Evolutionary conservation across 106 monocot species (phyloP), one percentile per base, ranked within the genome.

Genomic region (Allium sativum): DNA sequence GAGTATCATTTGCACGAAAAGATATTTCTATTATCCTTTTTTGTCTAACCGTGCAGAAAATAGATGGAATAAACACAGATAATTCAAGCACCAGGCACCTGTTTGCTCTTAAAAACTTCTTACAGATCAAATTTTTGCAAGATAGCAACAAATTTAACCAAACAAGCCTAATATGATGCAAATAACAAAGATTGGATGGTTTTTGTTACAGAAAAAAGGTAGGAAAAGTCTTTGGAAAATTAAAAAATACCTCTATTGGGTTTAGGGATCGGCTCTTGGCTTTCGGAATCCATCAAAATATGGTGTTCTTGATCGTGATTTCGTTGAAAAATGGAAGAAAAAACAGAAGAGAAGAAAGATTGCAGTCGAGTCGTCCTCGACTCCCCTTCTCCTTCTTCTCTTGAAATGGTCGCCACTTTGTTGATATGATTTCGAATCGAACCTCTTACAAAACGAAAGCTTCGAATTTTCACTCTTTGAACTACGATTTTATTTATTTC

Each of bases 301-400:
- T 12, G 43, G n/a, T 43, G 43, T 60, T 40, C 68, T 20, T 59
- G 48, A 9, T 53, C 61, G 15, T 55, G 65, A 10, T 65, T 51
- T 17, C 12, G 59, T 21, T 51, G 13, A 12, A 69, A 69, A 52
- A 69, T 44, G 3, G 59, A 52, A 4, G 59, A 59, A 40, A 59
- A 60, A 16, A 60, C 59, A 2, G 69, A 59, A 18, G 69, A 69
- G 41, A 69, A 60, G 48, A 69, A 51, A 17, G 59, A 59, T 60
- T 69, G 69, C 42, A 69, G 69, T 41, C 69, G 69, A 52, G 69
- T 52, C 7, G 59, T 18, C 69, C 58, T 56, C 10, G 59, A 60
- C 59, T 48, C 59, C 18, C 48, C 59, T 52, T 60, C 69, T 31
- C 31, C 31, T 31, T 31, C 31, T 18, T 13, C 46, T 45, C 9